phyloP scores from a whole-genome alignment of 306 rosid species.

The Castanopsis chinensis region DNA sequence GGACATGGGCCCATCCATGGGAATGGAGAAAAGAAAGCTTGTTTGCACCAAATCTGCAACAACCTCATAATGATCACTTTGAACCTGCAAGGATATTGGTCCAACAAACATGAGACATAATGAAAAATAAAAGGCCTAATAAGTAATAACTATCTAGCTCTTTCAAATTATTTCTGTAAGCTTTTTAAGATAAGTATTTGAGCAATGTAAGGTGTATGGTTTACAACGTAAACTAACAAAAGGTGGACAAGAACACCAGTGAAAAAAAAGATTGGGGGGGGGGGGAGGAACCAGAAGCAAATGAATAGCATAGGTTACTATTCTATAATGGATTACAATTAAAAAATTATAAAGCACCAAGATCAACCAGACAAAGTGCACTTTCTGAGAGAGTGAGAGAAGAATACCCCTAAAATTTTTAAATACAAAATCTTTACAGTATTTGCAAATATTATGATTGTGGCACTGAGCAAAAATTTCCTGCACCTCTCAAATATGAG shows the following conservation, averaged over 20 bases:
- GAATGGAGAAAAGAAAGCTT: conserved; percentile 95
- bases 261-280: too few relatives aligned
- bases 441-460: not conserved
- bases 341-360: not conserved
- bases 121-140: conserved; percentile 5
- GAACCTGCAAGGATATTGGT: conserved; percentile 60
- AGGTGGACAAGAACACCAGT: not conserved
- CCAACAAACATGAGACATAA: conserved; percentile 21
- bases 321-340: not conserved
- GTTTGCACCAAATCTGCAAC: conserved; percentile 95
- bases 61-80: conserved; percentile 93
- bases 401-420: not conserved
- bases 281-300: not conserved
- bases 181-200: not conserved
- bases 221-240: not conserved
- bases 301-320: not conserved
- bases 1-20: conserved; percentile 99
- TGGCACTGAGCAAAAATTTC: too few relatives aligned
- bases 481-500: too few relatives aligned
- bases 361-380: not conserved
- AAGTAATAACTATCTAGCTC: not conserved
- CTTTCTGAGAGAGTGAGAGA: too few relatives aligned
- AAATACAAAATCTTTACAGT: not conserved
- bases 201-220: not conserved
- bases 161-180: not conserved